These are phyloP conservation scores for Puccinia sorghi DNA, from an alignment of 1,284 basidiomycete species.

Conservation along the genomic window DNA sequence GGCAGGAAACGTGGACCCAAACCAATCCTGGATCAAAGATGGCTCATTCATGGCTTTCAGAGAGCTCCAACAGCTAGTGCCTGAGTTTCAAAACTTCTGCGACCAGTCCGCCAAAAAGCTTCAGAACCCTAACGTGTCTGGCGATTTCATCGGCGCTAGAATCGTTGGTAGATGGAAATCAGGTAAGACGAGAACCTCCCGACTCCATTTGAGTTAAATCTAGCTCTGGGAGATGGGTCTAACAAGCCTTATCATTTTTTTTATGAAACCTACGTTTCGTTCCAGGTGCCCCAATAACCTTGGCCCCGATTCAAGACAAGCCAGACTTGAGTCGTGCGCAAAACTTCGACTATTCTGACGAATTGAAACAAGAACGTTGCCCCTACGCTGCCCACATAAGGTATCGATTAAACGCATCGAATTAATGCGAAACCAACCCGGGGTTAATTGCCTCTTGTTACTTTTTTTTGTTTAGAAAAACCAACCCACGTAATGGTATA, in stretches of 20 bases:
- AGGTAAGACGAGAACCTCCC: too few relatives aligned
- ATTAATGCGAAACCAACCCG: not conserved
- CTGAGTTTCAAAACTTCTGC: slow-evolving; percentile 45
- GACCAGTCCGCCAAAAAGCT: slow-evolving; percentile 31
- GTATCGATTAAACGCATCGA: not conserved
- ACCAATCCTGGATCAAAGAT: slow-evolving; percentile 38
- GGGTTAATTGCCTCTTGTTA: not conserved
- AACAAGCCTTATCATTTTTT: not conserved
- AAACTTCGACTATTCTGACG: slow-evolving; percentile 48
- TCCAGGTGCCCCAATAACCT: slow-evolving; percentile 42
- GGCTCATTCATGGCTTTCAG: slow-evolving; percentile 45
- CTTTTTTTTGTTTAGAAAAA: slow-evolving; percentile 44
- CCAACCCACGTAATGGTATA: slow-evolving; percentile 45
- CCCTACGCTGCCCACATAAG: slow-evolving; percentile 49
- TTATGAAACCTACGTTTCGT: too few relatives aligned
- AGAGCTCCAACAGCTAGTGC: slow-evolving; percentile 43
- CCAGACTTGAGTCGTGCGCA: slow-evolving; percentile 33
- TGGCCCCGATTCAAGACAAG: slow-evolving; percentile 37
- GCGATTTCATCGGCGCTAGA: slow-evolving; percentile 48
- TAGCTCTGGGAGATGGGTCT: too few relatives aligned
- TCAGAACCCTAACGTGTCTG: slow-evolving; percentile 35
- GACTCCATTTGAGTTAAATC: too few relatives aligned
- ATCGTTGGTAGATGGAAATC: slow-evolving; percentile 50
- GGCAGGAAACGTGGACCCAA: not conserved
- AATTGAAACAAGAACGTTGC: slow-evolving; percentile 37